Evolutionary conservation across 306 rosid species (phyloP), one percentile per base, ranked within the genome.

Genomic region (Arachis hypogaea): DNA sequence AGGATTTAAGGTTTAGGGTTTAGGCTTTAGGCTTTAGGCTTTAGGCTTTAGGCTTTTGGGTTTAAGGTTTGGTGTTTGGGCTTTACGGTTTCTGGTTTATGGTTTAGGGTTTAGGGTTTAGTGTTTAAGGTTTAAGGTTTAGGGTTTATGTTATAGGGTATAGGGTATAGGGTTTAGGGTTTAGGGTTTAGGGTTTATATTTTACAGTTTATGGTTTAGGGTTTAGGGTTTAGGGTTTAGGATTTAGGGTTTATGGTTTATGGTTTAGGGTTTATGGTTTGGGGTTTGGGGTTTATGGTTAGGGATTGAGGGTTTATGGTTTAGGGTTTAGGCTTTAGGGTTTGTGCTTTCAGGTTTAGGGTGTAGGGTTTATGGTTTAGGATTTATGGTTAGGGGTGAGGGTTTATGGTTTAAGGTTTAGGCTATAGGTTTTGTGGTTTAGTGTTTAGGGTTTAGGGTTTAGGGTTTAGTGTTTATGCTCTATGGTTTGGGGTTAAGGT

Each of bases 121-220:
- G n/a, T n/a, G n/a, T n/a, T n/a, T 14, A 11, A 30, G 74, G 47
- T 40, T 52, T 2, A 40, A 22, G 59, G 59, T 16, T n/a, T n/a
- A n/a, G n/a, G n/a, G n/a, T n/a, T n/a, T n/a, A n/a, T n/a, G n/a
- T n/a, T n/a, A n/a, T n/a, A 41, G 52, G 68, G 68, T 63, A n/a
- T 16, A 16, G 68, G 50, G 68, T 63, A 41, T 16, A 41, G 52
- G 51, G 52, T 63, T 43, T 18, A n/a, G 68, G 68, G 68, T 63
- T 63, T 16, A 43, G 68, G 68, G 68, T 63, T 63, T 16, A 12
- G 68, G 68, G 68, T 63, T 63, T n/a, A 38, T 46, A 52, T 63
- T 62, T 62, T 40, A 5, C 47, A 51, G 36, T 6, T 69, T 54
- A 1, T 11, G 74, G 63, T 49, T 52, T 12, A 16, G 61, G 45